phyloP scores from a whole-genome alignment of 1,284 basidiomycete genomes.

The Leccinum variabile region DNA sequence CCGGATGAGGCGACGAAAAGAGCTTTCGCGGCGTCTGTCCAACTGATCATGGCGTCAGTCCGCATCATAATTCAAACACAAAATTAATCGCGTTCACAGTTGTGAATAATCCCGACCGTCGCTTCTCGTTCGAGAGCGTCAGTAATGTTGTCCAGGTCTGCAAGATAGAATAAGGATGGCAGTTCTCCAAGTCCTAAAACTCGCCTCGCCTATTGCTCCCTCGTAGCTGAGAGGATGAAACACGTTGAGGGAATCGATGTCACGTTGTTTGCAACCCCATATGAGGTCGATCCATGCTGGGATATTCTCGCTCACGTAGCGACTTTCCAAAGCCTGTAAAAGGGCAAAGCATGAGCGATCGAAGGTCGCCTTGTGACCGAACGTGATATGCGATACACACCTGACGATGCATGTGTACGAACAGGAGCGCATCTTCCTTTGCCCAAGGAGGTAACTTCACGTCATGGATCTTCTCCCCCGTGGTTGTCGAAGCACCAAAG shows the following conservation, averaged over 20 bases:
- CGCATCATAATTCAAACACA: neutral
- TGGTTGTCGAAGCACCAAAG: slow-evolving; percentile 83
- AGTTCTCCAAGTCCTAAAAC: neutral
- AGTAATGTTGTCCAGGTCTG: slow-evolving; percentile 83
- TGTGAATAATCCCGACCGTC: slow-evolving; percentile 93
- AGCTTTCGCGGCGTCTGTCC: slow-evolving; percentile 90
- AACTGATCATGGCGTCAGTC: slow-evolving; percentile 46
- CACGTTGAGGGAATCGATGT: slow-evolving; percentile 77
- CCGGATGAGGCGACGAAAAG: slow-evolving; percentile 83
- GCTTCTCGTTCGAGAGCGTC: slow-evolving; percentile 89
- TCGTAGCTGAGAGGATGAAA: slow-evolving; percentile 97
- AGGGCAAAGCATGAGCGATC: neutral
- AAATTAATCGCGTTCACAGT: slow-evolving; percentile 56
- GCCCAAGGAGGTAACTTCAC: slow-evolving; percentile 94
- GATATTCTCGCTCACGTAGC: slow-evolving; percentile 84
- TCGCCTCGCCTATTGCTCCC: slow-evolving; percentile 72
- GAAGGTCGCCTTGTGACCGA: neutral
- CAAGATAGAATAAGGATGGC: neutral
- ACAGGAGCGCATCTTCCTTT: slow-evolving; percentile 79
- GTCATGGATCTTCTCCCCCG: slow-evolving; percentile 82
- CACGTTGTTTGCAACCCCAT: slow-evolving; percentile 86
- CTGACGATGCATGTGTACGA: slow-evolving; percentile 79
- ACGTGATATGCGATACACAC: slow-evolving; percentile 36
- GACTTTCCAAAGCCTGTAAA: slow-evolving; percentile 82
- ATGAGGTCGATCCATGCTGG: slow-evolving; percentile 94